Conservation (phyloP, 805 yeast genomes). For the Wickerhamiella hasegawae region DNA sequence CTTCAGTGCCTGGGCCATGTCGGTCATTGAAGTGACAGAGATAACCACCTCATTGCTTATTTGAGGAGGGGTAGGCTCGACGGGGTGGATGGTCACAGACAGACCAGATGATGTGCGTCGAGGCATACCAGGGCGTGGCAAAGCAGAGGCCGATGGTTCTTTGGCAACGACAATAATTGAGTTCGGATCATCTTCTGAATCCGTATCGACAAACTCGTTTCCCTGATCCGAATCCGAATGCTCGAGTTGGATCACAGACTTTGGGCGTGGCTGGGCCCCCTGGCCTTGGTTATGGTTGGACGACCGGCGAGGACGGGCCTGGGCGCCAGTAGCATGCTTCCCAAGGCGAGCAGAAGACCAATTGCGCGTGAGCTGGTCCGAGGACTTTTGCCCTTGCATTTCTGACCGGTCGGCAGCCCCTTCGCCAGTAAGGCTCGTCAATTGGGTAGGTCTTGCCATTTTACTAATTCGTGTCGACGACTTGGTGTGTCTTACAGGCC, state of each 20-base stretch:
- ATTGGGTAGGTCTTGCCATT: background rate
- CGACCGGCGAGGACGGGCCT: background rate
- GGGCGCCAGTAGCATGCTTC: background rate
- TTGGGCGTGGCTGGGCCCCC: too few relatives aligned
- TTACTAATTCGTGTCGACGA: background rate
- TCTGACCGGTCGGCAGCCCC: background rate
- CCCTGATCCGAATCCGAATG: conserved; percentile 5
- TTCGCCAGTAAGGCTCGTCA: background rate
- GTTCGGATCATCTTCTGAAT: conserved; percentile 2
- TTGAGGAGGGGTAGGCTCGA: conserved; percentile 16
- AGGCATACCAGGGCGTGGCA: background rate
- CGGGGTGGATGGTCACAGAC: conserved; percentile 11
- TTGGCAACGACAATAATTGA: background rate
- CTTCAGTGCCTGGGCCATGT: conserved; percentile 15
- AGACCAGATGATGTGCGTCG: conserved; percentile 5
- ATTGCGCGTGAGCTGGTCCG: background rate
- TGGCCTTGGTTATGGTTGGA: background rate
- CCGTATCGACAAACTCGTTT: conserved; percentile 4
- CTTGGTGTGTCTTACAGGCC: background rate
- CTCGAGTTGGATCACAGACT: conserved; percentile 6
- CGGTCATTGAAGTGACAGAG: conserved; percentile 13
- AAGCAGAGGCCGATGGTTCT: background rate
- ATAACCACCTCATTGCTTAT: conserved; percentile 15
- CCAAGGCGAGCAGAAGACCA: background rate
- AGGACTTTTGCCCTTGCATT: background rate